Evolutionary conservation across 2,329 filamentous ascomycete genomes (phyloP).

Genomic region (Dactylellina drechsleri): DNA sequence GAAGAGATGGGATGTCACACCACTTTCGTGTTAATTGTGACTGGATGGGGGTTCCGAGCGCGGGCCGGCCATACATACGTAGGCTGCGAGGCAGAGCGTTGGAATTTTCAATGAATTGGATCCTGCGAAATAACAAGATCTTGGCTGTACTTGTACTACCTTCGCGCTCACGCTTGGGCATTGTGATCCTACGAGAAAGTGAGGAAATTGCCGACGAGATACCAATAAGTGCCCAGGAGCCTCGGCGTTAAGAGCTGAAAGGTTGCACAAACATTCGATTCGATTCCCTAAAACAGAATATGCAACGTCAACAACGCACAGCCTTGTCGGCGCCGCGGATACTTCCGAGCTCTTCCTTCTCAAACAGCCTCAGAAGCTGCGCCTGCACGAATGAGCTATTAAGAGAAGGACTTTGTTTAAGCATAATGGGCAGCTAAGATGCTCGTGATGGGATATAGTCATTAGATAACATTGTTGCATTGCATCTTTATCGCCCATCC

Average conservation of each 20-base stretch:
- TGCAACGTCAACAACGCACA: not conserved
- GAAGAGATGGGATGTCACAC: conserved; percentile 5
- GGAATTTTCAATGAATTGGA: too few species aligned
- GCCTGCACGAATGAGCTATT: not conserved
- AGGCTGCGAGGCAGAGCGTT: too few species aligned
- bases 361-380: too few species aligned
- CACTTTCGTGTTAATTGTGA: not conserved
- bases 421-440: too few species aligned
- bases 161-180: not conserved
- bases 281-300: conserved; percentile 3
- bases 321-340: not conserved
- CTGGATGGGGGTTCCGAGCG: too few species aligned
- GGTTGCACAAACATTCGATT: not conserved
- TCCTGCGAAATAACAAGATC: not conserved
- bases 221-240: not conserved
- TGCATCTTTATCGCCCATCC: not conserved
- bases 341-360: not conserved
- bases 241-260: conserved; percentile 4
- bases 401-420: not conserved
- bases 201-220: not conserved
- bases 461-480: not conserved
- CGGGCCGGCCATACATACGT: too few species aligned
- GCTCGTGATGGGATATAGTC: too few species aligned
- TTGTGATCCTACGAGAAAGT: not conserved
- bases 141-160: conserved; percentile 7